These are phyloP conservation scores for Mimosa bimucronata DNA, from an alignment of 306 rosid species.

Conservation along the genomic window DNA sequence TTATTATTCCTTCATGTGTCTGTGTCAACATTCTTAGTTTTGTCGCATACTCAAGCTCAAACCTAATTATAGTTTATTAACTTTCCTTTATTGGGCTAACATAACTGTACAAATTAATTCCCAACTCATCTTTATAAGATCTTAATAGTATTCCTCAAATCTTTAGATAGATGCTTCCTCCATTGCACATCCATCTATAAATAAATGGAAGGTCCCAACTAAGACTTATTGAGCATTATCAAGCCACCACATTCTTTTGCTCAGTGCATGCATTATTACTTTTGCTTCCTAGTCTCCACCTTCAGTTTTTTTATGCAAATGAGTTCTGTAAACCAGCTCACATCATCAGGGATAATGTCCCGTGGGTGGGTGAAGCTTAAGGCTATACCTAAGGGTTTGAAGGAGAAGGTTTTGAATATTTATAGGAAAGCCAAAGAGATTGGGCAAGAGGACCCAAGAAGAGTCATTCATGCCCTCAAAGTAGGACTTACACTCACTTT, in stretches of 20 bases:
- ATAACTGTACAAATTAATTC: constrained; percentile 48
- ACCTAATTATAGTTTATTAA: constrained; percentile 29
- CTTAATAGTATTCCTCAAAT: constrained; percentile 35
- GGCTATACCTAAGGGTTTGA: constrained; percentile 33
- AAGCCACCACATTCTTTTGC: constrained; percentile 17
- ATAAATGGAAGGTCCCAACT: constrained; percentile 39
- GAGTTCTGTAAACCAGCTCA: constrained; percentile 46
- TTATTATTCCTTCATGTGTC: not conserved
- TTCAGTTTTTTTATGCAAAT: constrained; percentile 19
- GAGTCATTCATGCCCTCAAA: constrained; percentile 73
- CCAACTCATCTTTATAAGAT: constrained; percentile 24
- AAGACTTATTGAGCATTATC: constrained; percentile 20
- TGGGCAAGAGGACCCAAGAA: constrained; percentile 87
- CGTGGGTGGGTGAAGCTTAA: constrained; percentile 34
- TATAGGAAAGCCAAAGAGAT: constrained; percentile 45
- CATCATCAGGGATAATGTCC: constrained; percentile 30
- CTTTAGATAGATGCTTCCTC: constrained; percentile 28
- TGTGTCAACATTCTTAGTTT: constrained; percentile 9
- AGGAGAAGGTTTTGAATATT: constrained; percentile 43
- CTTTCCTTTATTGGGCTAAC: constrained; percentile 39
- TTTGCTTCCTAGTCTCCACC: constrained; percentile 3
- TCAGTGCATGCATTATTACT: constrained; percentile 30
- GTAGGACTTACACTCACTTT: constrained; percentile 70
- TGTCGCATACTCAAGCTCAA: constrained; percentile 24
- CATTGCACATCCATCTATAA: constrained; percentile 48